Evolutionary conservation across 257 asterid genomes (phyloP), one percentile per base, ranked within the genome.

Genomic region (Haberlea rhodopensis): DNA sequence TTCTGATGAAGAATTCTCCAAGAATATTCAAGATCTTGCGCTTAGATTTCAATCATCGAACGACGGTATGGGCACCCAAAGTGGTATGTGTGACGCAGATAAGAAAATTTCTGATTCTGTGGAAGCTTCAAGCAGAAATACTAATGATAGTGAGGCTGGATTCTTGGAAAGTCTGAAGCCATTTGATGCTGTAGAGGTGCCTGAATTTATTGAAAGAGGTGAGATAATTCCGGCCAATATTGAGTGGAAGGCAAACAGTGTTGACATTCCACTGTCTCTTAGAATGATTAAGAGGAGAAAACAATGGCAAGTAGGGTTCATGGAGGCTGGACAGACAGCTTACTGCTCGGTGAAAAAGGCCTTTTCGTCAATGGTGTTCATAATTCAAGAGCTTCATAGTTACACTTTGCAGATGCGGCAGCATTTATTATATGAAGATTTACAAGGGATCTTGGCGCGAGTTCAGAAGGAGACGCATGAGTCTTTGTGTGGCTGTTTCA

Each of bases 401-500:
- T 85, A 78, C 25, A 87, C 91, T 46, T 52, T 92, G 51, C 94
- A 84, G 62, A 85, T 89, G 96, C 78, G 98, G 76, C 92, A 83
- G 67, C 29, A 78, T 63, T 57, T 85, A 32, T 84, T 64, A 54
- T 92, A 76, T 66, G 96, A 89, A 60, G 97, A 92, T 74, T 57
- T 92, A 63, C 95, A 84, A n/a, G 97, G 90, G 60, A 84, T 92
- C 27, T 57, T 89, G n/a, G n/a, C n/a, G n/a, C n/a, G n/a, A n/a
- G n/a, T n/a, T n/a, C n/a, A n/a, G n/a, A n/a, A n/a, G n/a, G 99
- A 92, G 72, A 84, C 89, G 84, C 82, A 89, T 54, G 94, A 94
- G 0, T 89, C 99, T 92, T 92, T 32, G 97, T 89, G 21, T 92
- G 99, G 99, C 63, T 92, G 76, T 92, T 92, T 77, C 90, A 92